Evolutionary conservation across 2,329 filamentous ascomycete genomes (phyloP).

Genomic region (Acephala macrosclerotiorum): DNA sequence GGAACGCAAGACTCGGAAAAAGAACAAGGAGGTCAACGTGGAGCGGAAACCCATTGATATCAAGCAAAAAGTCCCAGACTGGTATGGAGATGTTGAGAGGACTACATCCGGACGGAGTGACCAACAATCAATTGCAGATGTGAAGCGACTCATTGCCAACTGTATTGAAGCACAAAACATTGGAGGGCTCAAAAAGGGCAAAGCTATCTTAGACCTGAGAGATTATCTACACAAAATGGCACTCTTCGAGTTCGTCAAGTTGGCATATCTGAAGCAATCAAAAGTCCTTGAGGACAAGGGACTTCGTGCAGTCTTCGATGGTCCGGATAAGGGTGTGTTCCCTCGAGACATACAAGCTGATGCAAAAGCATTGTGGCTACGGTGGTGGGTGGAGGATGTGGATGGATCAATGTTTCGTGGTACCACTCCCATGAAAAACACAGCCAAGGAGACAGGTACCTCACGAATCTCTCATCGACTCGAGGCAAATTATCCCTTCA

Average conservation of each 20-base stretch:
- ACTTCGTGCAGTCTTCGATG: conserved; percentile 50
- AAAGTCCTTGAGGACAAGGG: conserved; percentile 45
- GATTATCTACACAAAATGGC: conserved; percentile 40
- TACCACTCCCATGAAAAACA: conserved; percentile 33
- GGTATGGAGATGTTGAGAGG: background rate
- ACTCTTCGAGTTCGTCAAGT: conserved; percentile 36
- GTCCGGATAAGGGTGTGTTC: conserved; percentile 40
- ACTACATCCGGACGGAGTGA: conserved; percentile 11
- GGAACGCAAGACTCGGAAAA: background rate
- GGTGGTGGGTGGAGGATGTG: conserved; percentile 52
- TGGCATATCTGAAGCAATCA: conserved; percentile 37
- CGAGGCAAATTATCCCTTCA: conserved; percentile 16
- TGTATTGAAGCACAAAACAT: conserved; percentile 21
- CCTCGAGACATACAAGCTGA: conserved; percentile 57
- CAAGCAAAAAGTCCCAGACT: background rate
- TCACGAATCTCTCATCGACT: background rate
- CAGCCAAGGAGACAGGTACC: conserved; percentile 25
- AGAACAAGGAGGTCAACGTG: background rate
- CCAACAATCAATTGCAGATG: conserved; percentile 18
- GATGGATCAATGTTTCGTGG: conserved; percentile 52
- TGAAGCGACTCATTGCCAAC: conserved; percentile 26
- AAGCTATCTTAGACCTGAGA: conserved; percentile 32
- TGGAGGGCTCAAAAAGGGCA: background rate
- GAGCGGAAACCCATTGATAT: background rate
- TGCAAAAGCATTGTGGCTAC: conserved; percentile 52